These are phyloP conservation scores for Avicennia marina DNA, from an alignment of 257 asterid species.

Conservation along the genomic window DNA sequence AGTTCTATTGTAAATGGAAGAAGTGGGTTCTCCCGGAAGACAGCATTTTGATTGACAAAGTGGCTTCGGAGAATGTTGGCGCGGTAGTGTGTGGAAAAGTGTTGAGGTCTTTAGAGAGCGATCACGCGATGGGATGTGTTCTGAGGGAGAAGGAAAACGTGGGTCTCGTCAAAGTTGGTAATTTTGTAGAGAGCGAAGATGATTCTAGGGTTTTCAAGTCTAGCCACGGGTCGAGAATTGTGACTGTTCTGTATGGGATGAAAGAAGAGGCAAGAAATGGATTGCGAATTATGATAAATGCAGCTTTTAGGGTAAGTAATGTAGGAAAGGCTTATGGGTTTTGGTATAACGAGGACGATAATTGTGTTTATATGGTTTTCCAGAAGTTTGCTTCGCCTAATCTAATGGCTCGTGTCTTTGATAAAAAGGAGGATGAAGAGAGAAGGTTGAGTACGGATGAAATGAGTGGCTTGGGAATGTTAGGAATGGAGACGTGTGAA, in stretches of 20 bases:
- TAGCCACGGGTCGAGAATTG: slow-evolving; percentile 54
- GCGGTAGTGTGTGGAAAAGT: slow-evolving; percentile 36
- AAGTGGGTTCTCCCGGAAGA: slow-evolving; percentile 63
- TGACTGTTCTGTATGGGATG: slow-evolving; percentile 50
- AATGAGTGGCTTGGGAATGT: slow-evolving; percentile 36
- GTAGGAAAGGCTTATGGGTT: slow-evolving; percentile 64
- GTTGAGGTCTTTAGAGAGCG: slow-evolving; percentile 30
- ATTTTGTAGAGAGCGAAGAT: slow-evolving; percentile 24
- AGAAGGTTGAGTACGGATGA: slow-evolving; percentile 24
- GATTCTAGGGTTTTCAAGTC: slow-evolving; percentile 27
- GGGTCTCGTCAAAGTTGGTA: slow-evolving; percentile 55
- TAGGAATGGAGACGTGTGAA: slow-evolving; percentile 65
- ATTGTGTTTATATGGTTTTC: slow-evolving; percentile 46
- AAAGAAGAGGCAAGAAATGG: slow-evolving; percentile 38
- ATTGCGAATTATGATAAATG: slow-evolving; percentile 31
- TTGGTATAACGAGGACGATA: slow-evolving; percentile 60
- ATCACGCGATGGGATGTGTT: slow-evolving; percentile 28
- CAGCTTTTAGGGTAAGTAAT: slow-evolving; percentile 33
- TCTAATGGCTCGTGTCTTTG: slow-evolving; percentile 25
- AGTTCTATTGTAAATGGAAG: slow-evolving; percentile 59
- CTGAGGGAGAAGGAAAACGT: slow-evolving; percentile 45
- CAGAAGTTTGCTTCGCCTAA: slow-evolving; percentile 37
- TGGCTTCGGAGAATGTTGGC: slow-evolving; percentile 15
- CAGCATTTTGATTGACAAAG: slow-evolving; percentile 31
- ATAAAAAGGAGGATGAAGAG: slow-evolving; percentile 22